Evolutionary conservation across 2,329 filamentous ascomycete genomes (phyloP), one percentile per base, ranked within the genome.

Genomic region (Sporothrix protearum): DNA sequence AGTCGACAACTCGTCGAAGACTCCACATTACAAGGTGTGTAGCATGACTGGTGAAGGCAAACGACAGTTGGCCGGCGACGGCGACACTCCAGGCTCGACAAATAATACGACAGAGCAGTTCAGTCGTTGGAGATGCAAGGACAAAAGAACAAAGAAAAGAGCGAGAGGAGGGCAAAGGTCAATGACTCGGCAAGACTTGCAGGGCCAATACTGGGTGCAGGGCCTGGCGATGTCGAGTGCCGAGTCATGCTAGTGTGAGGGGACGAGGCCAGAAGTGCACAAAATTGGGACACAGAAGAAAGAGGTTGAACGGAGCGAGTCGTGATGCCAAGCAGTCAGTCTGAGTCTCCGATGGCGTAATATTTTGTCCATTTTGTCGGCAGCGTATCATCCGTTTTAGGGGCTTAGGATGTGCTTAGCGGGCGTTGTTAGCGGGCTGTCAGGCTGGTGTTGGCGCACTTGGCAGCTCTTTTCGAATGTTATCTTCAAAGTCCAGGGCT

Each of bases 201-300:
- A 42, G 42, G 42, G 9, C 64, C 8, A 25, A 8, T 67, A 22
- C 59, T 67, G 64, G 9, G 28, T 36, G 64, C 64, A 53, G n/a
- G 16, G 28, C 0, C 16, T 2, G 10, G 8, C 64, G 19, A 36
- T 28, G 45, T 59, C 19, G 70, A 16, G 42, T 22, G 59, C 39
- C 71, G 71, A 72, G 71, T 72, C 71, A 72, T 72, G 68, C 61
- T 72, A 72, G 71, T 72, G 45, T 42, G 59, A 57, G 30, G 25
- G n/a, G 33, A 19, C 16, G 33, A 33, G 9, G 10, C 25, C 3
- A 16, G n/a, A 2, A 42, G 10, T 30, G 47, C 66, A 55, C 66
- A 68, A 28, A 67, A 51, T 47, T 33, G 49, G 19, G 42, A 51
- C 7, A 53, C 8, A 16, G n/a, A 2, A 19, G 3, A 33, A n/a